phyloP scores from a whole-genome alignment of 495 filamentous ascomycete species.

The Acidiella bohemica region DNA sequence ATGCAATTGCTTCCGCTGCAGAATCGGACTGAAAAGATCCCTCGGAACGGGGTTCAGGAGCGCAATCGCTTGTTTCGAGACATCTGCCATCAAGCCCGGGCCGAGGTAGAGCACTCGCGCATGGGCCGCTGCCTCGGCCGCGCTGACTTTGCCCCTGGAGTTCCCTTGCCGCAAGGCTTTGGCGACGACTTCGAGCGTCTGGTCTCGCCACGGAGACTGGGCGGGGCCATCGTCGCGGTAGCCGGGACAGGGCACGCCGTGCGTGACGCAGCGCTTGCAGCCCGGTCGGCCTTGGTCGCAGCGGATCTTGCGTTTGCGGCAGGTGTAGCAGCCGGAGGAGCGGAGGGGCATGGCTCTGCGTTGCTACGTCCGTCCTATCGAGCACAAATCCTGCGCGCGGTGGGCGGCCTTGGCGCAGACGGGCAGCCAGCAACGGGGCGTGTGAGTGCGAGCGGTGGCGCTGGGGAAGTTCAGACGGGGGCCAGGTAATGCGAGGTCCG shows the following conservation, averaged over 20 bases:
- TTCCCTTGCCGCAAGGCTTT: too few species aligned
- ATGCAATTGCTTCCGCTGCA: conserved; percentile 7
- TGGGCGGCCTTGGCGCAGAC: too few species aligned
- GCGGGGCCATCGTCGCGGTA: conserved; percentile 9
- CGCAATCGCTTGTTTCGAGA: too few species aligned
- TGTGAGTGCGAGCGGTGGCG: too few species aligned
- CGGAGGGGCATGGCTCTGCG: conserved; percentile 17
- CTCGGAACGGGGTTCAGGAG: neutral
- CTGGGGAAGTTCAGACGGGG: too few species aligned
- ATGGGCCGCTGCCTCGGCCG: neutral
- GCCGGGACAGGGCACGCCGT: conserved; percentile 17
- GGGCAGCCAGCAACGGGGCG: too few species aligned
- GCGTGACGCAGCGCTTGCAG: conserved; percentile 16
- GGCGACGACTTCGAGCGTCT: conserved; percentile 4
- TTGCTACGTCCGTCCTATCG: too few species aligned
- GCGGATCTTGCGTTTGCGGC: conserved; percentile 17
- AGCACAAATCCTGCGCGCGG: too few species aligned
- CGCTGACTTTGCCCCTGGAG: too few species aligned
- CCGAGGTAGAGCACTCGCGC: neutral
- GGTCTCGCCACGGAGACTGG: conserved; percentile 13
- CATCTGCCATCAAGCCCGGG: too few species aligned
- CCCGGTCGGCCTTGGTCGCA: conserved; percentile 16
- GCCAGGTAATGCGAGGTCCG: too few species aligned
- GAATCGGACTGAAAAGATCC: conserved; percentile 5
- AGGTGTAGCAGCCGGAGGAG: conserved; percentile 15